These are phyloP conservation scores for Albatrellus ellisii DNA, from an alignment of 768 basidiomycete species.

Conservation along the genomic window DNA sequence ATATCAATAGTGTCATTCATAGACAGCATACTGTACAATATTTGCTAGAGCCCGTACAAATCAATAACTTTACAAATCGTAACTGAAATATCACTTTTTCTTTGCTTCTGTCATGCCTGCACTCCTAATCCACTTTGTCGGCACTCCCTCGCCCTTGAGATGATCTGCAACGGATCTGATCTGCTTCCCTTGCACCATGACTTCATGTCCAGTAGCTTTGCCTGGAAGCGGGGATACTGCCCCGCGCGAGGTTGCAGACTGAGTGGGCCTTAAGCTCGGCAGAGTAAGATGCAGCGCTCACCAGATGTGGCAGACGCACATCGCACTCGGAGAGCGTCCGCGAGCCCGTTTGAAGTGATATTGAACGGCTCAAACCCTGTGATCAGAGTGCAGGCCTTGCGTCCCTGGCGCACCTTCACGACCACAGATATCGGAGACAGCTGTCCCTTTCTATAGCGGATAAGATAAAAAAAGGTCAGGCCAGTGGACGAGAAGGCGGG, in stretches of 20 bases:
- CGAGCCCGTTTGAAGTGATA: constrained; percentile 55
- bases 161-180: constrained; percentile 51
- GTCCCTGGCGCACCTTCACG: constrained; percentile 64
- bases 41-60: no score
- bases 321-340: constrained; percentile 60
- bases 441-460: constrained; percentile 53
- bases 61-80: no score
- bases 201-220: constrained; percentile 46
- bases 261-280: not conserved
- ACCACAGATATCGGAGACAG: constrained; percentile 57
- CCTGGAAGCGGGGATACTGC: constrained; percentile 51
- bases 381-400: constrained; percentile 64
- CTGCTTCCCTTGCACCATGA: constrained; percentile 83
- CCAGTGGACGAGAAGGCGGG: not conserved
- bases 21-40: no score
- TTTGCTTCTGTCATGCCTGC: constrained; percentile 30
- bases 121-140: constrained; percentile 68
- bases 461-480: constrained; percentile 1
- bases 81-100: constrained; percentile 25
- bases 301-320: constrained; percentile 77
- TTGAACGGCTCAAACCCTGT: constrained; percentile 73
- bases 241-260: not conserved
- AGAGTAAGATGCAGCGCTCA: constrained; percentile 19
- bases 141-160: constrained; percentile 56
- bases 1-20: no score